Evolutionary conservation across 1,284 basidiomycete species (phyloP), one percentile per base, ranked within the genome.

Genomic region (Cryptococcus amylolentus): DNA sequence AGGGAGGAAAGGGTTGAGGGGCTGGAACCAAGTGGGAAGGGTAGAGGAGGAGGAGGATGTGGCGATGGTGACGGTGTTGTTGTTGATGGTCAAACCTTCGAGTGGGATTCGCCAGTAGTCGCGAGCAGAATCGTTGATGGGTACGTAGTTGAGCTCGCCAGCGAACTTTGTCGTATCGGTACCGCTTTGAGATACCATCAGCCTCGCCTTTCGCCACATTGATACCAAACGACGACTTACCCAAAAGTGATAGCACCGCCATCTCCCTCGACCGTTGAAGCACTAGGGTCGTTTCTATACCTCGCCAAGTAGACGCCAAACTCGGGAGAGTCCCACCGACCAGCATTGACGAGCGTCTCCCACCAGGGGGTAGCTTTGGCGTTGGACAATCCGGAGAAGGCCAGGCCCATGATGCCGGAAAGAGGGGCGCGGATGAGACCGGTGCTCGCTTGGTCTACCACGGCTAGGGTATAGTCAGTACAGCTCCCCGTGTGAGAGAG

Each of bases 221-320:
- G 23, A 23, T 23, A 23, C 23, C 16, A 14, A 35, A 35, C n/a
- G n/a, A 44, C 38, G 9, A 54, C 47, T 52, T 8, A 60, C 52
- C 77, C 91, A 78, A 95, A 84, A 4, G 84, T 86, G 65, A 95
- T 87, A 2, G 84, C 83, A 10, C 92, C 91, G 60, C 91, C 91
- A 26, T 75, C 28, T 18, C 82, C 79, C 69, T 90, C 88, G 40
- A 84, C 73, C 0, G 73, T 45, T n/a, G 77, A 61, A 4, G 81
- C 82, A 26, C 64, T 68, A 0, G 81, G 69, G 45, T 80, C 82
- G 59, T 89, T 85, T 48, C 83, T 72, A 69, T 82, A 91, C 48
- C 90, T 83, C 20, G 86, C 86, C 37, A 95, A 78, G 66, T 88
- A 88, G 74, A 94, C 89, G 0, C 83, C 84, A 85, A 95, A 90